Conservation (phyloP, 768 basidiomycete species). For the Paxillus ammoniavirescens region DNA sequence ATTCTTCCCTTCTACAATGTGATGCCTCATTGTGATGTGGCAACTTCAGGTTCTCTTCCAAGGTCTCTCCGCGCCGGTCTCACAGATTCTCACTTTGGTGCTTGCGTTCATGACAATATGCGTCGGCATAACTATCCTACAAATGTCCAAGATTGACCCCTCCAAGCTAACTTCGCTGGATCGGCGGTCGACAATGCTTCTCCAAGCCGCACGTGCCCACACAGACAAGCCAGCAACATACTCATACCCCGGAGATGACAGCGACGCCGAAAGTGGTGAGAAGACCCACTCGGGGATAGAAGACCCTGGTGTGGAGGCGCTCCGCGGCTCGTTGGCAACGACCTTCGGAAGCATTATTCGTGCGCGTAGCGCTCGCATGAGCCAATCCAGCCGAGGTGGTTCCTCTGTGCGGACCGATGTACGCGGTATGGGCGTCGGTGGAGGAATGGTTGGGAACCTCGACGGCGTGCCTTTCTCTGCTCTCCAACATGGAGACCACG, state of each 20-base stretch:
- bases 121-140: constrained; percentile 90
- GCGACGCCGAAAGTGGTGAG: constrained; percentile 56
- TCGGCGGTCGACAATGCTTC: constrained; percentile 83
- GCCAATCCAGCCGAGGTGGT: constrained; percentile 42
- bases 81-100: constrained; percentile 86
- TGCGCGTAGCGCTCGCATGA: constrained; percentile 55
- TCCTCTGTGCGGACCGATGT: constrained; percentile 13
- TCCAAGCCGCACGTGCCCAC: constrained; percentile 77
- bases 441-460: constrained; percentile 28
- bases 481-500: constrained; percentile 30
- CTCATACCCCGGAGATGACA: constrained; percentile 9
- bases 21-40: not conserved
- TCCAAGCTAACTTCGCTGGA: constrained; percentile 76
- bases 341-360: constrained; percentile 87
- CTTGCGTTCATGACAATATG: constrained; percentile 92
- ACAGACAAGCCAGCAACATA: constrained; percentile 50
- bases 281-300: constrained; percentile 59
- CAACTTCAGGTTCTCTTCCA: constrained; percentile 73
- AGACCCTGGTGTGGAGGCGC: constrained; percentile 90
- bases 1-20: not conserved
- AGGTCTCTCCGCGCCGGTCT: constrained; percentile 75
- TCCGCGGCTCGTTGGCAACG: constrained; percentile 85
- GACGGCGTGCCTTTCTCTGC: constrained; percentile 22
- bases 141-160: constrained; percentile 95
- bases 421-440: constrained; percentile 23